These are phyloP conservation scores for Pichia sp. DNA, from an alignment of 1,139 yeast species.

Conservation along the genomic window DNA sequence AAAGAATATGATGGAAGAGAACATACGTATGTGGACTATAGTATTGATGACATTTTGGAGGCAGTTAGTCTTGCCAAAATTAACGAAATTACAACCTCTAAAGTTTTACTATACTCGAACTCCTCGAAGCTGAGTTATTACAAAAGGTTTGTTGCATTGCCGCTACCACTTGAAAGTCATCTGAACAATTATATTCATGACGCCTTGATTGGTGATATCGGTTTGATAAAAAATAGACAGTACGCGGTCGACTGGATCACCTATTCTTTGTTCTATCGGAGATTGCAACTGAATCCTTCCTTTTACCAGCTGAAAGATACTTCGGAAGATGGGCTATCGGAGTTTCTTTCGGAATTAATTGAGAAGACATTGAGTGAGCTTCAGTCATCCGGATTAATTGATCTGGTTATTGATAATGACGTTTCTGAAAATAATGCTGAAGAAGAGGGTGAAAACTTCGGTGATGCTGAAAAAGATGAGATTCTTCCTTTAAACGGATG, in stretches of 20 bases:
- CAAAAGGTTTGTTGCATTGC: constrained; percentile 64
- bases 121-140: constrained; percentile 58
- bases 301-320: constrained; percentile 73
- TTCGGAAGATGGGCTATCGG: constrained; percentile 68
- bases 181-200: constrained; percentile 59
- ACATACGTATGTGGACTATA: constrained; percentile 64
- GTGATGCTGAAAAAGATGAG: constrained; percentile 40
- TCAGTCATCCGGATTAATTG: constrained; percentile 57
- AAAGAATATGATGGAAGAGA: constrained; percentile 70
- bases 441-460: constrained; percentile 32
- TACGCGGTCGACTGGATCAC: constrained; percentile 92
- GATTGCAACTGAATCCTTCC: constrained; percentile 80
- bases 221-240: constrained; percentile 65
- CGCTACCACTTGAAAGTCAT: constrained; percentile 82
- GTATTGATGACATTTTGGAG: constrained; percentile 61
- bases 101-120: constrained; percentile 56
- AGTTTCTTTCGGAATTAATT: constrained; percentile 75
- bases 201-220: constrained; percentile 64
- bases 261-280: constrained; percentile 73
- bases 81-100: constrained; percentile 33
- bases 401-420: constrained; percentile 45
- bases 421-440: constrained; percentile 21
- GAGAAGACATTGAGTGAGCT: constrained; percentile 71
- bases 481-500: constrained; percentile 66
- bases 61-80: constrained; percentile 64